phyloP scores from a whole-genome alignment of 345 rosid genomes.

The Euphorbia tirucalli region DNA sequence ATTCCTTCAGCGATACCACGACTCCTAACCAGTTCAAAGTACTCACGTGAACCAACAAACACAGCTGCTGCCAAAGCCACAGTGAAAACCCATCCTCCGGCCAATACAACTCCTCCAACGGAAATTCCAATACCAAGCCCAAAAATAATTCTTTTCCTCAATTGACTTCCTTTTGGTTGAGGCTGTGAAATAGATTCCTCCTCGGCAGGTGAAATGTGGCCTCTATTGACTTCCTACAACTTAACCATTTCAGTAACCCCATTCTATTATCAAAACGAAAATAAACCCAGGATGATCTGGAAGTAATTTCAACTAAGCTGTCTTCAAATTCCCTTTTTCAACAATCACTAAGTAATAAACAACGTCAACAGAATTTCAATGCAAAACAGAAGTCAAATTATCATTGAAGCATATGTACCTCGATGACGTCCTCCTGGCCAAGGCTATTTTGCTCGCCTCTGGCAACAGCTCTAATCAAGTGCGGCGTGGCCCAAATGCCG shows the following conservation, averaged over 20 bases:
- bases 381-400: neutral
- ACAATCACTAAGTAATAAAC: too few relatives aligned
- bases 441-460: slow-evolving; percentile 48
- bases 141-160: slow-evolving; percentile 65
- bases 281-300: neutral
- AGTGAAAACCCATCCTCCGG: slow-evolving; percentile 88
- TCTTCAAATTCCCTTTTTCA: neutral
- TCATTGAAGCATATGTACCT: slow-evolving; percentile 25
- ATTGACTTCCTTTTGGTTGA: slow-evolving; percentile 50
- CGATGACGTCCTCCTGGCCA: slow-evolving; percentile 39
- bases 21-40: slow-evolving; percentile 82
- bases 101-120: slow-evolving; percentile 70
- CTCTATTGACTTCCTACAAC: slow-evolving; percentile 47
- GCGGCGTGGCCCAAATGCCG: slow-evolving; percentile 32
- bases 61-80: slow-evolving; percentile 59
- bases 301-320: neutral
- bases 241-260: slow-evolving; percentile 29
- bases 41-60: slow-evolving; percentile 73
- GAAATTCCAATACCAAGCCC: slow-evolving; percentile 79
- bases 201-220: slow-evolving; percentile 26
- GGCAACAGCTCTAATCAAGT: slow-evolving; percentile 40
- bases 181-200: slow-evolving; percentile 35
- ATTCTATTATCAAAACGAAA: neutral
- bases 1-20: slow-evolving; percentile 81
- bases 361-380: too few relatives aligned